Conservation (phyloP, 2,329 filamentous ascomycete genomes). For the Beauveria scarabaeidicola region DNA sequence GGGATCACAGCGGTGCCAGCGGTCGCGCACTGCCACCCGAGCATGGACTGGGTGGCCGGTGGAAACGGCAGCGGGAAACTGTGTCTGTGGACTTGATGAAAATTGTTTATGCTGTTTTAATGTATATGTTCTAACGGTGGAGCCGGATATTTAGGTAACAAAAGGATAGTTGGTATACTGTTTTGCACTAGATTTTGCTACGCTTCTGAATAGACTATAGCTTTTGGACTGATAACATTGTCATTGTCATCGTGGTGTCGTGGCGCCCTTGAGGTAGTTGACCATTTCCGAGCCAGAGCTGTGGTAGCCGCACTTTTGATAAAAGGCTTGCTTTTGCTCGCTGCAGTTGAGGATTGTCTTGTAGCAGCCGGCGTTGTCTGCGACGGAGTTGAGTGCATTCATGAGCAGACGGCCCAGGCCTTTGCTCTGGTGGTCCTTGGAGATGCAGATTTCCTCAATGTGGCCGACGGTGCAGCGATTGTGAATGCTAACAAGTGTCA, state of each 20-base stretch:
- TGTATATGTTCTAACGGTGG: conserved; percentile 1
- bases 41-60: conserved; percentile 81
- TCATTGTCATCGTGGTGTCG: background rate
- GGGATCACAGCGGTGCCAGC: conserved; percentile 92
- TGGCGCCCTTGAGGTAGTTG: conserved; percentile 2
- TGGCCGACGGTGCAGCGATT: conserved; percentile 63
- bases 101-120: background rate
- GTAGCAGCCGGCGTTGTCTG: conserved; percentile 66
- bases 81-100: conserved; percentile 69
- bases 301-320: conserved; percentile 33
- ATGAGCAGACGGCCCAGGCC: conserved; percentile 71
- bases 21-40: conserved; percentile 83
- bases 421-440: conserved; percentile 72
- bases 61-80: conserved; percentile 89
- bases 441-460: conserved; percentile 77
- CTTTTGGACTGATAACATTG: background rate
- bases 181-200: background rate
- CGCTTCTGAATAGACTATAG: background rate
- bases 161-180: background rate
- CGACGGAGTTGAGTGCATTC: conserved; percentile 65
- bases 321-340: conserved; percentile 71
- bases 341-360: conserved; percentile 73
- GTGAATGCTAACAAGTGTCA: conserved; percentile 44
- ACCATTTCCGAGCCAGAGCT: conserved; percentile 11
- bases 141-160: background rate